These are phyloP conservation scores for Talaromyces rugulosus DNA, from an alignment of 2,329 filamentous ascomycete genomes.

Conservation along the genomic window DNA sequence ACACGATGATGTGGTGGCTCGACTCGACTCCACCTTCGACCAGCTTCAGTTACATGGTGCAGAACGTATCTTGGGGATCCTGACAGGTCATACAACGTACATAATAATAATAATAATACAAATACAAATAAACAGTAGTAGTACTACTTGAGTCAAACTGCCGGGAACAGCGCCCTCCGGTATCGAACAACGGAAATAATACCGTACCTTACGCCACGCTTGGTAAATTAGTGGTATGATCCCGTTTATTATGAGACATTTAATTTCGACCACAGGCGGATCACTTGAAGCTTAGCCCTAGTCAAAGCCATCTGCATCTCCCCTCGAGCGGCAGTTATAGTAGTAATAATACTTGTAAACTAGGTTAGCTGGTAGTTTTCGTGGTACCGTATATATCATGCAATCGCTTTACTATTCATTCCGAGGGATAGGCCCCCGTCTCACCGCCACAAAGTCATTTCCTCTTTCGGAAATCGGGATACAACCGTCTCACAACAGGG, in stretches of 20 bases:
- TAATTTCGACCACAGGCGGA: slow-evolving; percentile 1
- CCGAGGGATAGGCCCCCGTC: background rate
- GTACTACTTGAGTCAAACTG: background rate
- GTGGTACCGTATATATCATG: too few relatives aligned
- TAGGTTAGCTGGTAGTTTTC: too few relatives aligned
- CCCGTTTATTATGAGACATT: slow-evolving; percentile 2
- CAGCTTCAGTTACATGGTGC: too few relatives aligned
- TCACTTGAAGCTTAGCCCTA: background rate
- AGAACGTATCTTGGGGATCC: too few relatives aligned
- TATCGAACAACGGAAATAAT: background rate
- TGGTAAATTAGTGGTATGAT: background rate
- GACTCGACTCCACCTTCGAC: too few relatives aligned
- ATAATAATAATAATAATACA: too few relatives aligned
- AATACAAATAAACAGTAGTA: too few relatives aligned
- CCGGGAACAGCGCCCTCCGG: background rate
- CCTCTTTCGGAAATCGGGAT: background rate
- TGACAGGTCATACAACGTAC: too few relatives aligned
- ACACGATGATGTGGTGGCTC: too few relatives aligned
- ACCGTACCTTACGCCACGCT: background rate
- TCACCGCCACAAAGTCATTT: background rate
- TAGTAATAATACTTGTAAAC: too few relatives aligned
- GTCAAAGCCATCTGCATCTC: background rate
- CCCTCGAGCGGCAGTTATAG: too few relatives aligned
- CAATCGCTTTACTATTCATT: too few relatives aligned
- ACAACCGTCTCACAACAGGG: background rate